These are phyloP conservation scores for Trichoderma sp. DNA, from an alignment of 2,329 filamentous ascomycete genomes.

Conservation along the genomic window DNA sequence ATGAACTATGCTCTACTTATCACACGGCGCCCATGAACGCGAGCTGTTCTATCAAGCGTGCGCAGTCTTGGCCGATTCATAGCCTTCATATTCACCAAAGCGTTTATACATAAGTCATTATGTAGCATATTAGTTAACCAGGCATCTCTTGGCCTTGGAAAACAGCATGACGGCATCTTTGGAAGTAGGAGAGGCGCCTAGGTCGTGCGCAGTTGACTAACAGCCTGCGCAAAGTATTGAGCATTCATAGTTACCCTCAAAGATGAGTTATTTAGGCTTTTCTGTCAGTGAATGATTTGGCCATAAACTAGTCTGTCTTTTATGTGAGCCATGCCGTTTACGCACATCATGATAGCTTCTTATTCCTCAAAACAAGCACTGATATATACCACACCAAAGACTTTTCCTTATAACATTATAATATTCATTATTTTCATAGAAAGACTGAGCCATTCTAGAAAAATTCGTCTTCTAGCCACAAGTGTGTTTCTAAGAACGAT, in stretches of 20 bases:
- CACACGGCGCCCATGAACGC: background rate
- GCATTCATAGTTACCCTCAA: no score
- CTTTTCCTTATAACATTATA: background rate
- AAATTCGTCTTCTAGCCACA: background rate
- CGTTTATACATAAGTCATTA: background rate
- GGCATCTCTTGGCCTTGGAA: background rate
- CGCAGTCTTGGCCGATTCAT: background rate
- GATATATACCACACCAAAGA: background rate
- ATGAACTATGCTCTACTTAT: background rate
- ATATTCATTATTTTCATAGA: background rate
- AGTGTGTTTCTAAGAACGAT: background rate
- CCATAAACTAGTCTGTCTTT: no score
- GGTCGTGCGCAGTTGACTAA: no score
- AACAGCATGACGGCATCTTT: background rate
- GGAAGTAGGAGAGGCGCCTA: background rate
- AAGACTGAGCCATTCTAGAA: background rate
- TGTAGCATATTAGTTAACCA: background rate
- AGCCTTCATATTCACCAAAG: background rate
- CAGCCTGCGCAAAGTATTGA: no score
- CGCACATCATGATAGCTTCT: background rate
- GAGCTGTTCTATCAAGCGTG: background rate
- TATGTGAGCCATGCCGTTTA: background rate
- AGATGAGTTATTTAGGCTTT: no score
- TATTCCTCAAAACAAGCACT: background rate
- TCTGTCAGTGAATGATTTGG: no score